These are phyloP conservation scores for Colletotrichum sp. DNA, from an alignment of 2,329 filamentous ascomycete genomes.

Conservation along the genomic window DNA sequence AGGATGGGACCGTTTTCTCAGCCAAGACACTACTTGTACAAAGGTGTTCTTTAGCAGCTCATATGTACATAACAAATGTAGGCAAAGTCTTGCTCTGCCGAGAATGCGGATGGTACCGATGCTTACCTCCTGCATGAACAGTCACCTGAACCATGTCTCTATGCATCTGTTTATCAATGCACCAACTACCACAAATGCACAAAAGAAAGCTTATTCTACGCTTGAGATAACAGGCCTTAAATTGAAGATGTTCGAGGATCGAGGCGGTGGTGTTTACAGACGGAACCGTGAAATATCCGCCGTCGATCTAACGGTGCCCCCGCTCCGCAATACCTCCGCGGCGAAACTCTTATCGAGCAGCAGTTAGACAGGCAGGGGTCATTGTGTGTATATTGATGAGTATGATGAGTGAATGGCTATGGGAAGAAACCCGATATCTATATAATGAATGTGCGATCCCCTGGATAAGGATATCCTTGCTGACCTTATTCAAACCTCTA, in stretches of 20 bases:
- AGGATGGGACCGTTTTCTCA: neutral
- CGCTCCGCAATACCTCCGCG: neutral
- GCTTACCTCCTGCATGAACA: neutral
- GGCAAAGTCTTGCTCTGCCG: neutral
- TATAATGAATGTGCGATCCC: too few relatives aligned
- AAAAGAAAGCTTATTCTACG: rapidly evolving
- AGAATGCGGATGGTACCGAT: neutral
- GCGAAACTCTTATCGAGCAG: too few relatives aligned
- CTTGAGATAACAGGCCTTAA: neutral
- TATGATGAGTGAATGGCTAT: too few relatives aligned
- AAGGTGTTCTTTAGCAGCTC: neutral
- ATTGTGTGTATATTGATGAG: too few relatives aligned
- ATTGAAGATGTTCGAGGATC: too few relatives aligned
- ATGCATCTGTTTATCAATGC: neutral
- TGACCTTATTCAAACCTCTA: too few relatives aligned
- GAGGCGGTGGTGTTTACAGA: neutral
- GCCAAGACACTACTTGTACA: neutral
- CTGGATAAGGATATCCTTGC: too few relatives aligned
- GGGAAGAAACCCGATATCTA: too few relatives aligned
- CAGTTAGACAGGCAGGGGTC: too few relatives aligned
- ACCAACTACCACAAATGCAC: neutral
- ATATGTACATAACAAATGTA: rapidly evolving
- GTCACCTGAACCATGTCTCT: neutral
- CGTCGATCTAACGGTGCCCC: neutral
- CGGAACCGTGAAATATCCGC: neutral